Conservation (phyloP, 2,329 filamentous ascomycete species). For the Achaetomium macrosporum region DNA sequence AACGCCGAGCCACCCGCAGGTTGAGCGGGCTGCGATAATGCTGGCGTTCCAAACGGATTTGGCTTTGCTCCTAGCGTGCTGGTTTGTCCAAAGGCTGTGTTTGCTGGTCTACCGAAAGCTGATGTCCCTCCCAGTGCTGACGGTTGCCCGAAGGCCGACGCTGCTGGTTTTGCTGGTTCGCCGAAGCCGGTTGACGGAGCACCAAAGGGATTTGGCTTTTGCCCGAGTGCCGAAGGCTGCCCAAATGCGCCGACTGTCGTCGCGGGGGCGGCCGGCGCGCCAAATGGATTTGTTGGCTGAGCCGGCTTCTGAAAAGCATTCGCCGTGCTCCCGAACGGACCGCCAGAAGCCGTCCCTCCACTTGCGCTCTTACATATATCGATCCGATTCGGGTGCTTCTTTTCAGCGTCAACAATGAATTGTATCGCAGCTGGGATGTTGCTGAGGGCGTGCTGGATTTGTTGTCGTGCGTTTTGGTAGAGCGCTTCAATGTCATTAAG, state of each 20-base stretch:
- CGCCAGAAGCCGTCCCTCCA: constrained; percentile 28
- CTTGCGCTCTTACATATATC: constrained; percentile 53
- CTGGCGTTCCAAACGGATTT: constrained; percentile 29
- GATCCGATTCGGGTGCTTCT: constrained; percentile 68
- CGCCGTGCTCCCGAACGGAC: constrained; percentile 29
- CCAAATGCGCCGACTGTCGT: constrained; percentile 30
- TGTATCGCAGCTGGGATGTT: constrained; percentile 67
- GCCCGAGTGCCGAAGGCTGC: constrained; percentile 35
- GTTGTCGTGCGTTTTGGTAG: constrained; percentile 59
- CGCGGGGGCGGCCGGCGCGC: constrained; percentile 30
- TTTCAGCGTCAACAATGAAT: constrained; percentile 59
- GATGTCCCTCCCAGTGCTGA: constrained; percentile 7
- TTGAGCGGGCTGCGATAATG: constrained; percentile 35
- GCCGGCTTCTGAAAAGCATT: constrained; percentile 37
- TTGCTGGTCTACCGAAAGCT: constrained; percentile 27
- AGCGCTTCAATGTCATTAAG: constrained; percentile 55
- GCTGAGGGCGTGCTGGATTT: constrained; percentile 64
- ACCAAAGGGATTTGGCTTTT: constrained; percentile 38
- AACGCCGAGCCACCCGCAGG: constrained; percentile 17
- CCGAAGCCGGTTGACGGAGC: constrained; percentile 33
- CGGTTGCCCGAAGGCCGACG: constrained; percentile 35
- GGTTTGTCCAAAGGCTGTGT: constrained; percentile 28
- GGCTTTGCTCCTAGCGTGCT: constrained; percentile 23
- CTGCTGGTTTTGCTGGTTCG: constrained; percentile 31
- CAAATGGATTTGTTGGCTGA: constrained; percentile 36